Base-by-base conservation (phyloP, 2,329 filamentous ascomycete species). In the Claviceps fusiformis region DNA sequence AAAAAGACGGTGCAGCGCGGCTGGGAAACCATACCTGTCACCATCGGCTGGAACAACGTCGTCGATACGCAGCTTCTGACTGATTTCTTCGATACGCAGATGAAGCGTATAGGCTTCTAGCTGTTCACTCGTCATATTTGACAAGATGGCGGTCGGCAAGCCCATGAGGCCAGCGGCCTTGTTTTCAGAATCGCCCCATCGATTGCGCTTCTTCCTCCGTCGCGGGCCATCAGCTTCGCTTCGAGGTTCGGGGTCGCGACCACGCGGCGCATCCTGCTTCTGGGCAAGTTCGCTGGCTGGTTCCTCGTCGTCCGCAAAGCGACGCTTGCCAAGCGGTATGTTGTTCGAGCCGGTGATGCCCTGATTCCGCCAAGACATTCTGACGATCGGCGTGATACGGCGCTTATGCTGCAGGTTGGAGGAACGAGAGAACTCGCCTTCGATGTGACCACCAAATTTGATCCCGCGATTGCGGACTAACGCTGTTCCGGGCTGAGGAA, bases 301-400 rank as follows among this genome's bases (percentile, higher is more conserved):
- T 17, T 67, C 66, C 7, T 86, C 81, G 51, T 81, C 85, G 61
- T 80, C 87, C 58, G 83, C 86, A 63, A 95, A 90, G 59, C 91
- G 87, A 64, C 87, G 83, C 63, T 83, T 95, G 53, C 93, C 93
- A 59, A 98, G 76, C 58, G 93, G 93, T 65, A 98, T 95, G 67
- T 96, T 97, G 73, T 98, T 98, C 48, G 95, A 97, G 53, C 93
- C 93, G 24, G 93, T 98, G 69, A 95, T 95, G 63, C 93, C 93
- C 70, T 85, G 82, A 56, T 73, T 81, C 75, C 81, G 77, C 82
- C 82, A 85, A 65, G 82, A 76, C 82, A 86, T 85, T 6, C 60
- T 75, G 65, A 44, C 41, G 45, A n/a, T 39, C 27, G 11, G 19
- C 27, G 43, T 10, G 11, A 8, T 33, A 27, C 3, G 27, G 5